A percentile compares a stretch with the other conserved stretches of the same genome.
These are phyloP conservation scores for Sclerotinia subarctica DNA, from an alignment of 2,329 filamentous ascomycete species.

Conservation along the genomic window DNA sequence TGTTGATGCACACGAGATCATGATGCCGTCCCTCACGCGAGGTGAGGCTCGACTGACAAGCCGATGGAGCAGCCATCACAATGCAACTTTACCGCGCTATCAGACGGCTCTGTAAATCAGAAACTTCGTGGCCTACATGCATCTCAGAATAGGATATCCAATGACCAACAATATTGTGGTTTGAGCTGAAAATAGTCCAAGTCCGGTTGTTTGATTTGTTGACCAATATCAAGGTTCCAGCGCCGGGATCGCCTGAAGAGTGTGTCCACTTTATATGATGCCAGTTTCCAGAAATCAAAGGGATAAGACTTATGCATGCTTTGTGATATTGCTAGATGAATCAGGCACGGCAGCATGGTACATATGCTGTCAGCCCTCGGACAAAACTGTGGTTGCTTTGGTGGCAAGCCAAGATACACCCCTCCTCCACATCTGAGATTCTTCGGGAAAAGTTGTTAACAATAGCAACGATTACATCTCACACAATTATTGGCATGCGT, in stretches of 20 bases:
- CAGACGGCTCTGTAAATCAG: not conserved
- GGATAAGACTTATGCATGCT: slow-evolving; percentile 5
- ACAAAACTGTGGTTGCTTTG: slow-evolving; percentile 16
- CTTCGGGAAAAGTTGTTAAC: slow-evolving; percentile 17
- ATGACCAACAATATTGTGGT: not conserved
- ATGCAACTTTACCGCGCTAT: not conserved
- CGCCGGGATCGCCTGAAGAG: not conserved
- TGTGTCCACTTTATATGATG: not conserved
- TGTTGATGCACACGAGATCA: slow-evolving; percentile 9
- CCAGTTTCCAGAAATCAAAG: slow-evolving; percentile 1
- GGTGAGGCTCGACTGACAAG: slow-evolving; percentile 10
- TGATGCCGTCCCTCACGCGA: slow-evolving; percentile 16
- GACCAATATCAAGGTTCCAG: slow-evolving; percentile 4
- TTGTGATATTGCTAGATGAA: slow-evolving; percentile 1
- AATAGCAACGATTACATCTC: slow-evolving; percentile 14
- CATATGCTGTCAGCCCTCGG: slow-evolving; percentile 19
- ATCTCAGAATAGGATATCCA: not conserved
- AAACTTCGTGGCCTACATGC: not conserved
- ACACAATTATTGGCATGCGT: slow-evolving; percentile 8
- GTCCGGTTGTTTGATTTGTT: not conserved
- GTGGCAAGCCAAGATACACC: slow-evolving; percentile 9
- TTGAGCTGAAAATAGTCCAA: slow-evolving; percentile 9
- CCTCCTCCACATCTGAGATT: not conserved
- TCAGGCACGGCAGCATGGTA: slow-evolving; percentile 10
- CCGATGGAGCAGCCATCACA: not conserved